Evolutionary conservation across 2,329 filamentous ascomycete species (phyloP), one percentile per base, ranked within the genome.

Genomic region (Aspergillus jensenii): DNA sequence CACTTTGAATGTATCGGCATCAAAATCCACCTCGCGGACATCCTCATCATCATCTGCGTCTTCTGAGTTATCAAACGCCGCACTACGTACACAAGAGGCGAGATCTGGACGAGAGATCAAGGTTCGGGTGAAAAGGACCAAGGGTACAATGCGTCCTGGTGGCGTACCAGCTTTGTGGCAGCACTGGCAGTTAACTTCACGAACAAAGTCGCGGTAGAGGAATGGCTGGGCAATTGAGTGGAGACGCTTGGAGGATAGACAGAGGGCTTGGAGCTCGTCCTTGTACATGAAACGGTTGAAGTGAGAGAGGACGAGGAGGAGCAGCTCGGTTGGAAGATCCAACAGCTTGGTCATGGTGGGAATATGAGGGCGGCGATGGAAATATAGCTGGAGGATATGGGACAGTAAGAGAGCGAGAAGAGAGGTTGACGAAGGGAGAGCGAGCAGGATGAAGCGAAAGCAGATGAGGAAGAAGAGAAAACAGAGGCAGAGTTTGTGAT

Each of bases 101-200:
- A 61, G 41, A 7, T 61, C 53, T 37, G 56, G 56, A 9, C 56
- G 53, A 43, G 40, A n/a, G 21, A 51, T 37, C 4, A 59, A 6
- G 5, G 56, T 52, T n/a, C 46, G 25, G 2, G 46, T 40, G n/a
- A 61, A 61, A 15, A 23, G 35, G 14, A 59, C 19, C 5, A 59
- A 39, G 12, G 54, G 15, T 3, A 49, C 21, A 7, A 61, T 33
- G 14, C 37, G 41, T 21, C 45, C 25, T 27, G 41, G 33, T 37
- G 44, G 23, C 2, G 17, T 47, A 4, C 14, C 19, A 11, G 21
- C n/a, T 7, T 27, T 9, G 19, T 21, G 14, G n/a, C 44, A 44
- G 12, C 35, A 31, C n/a, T 23, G n/a, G 39, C 25, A 55, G 15
- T 31, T 17, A 14, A 21, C 23, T n/a, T 48, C 35, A 37, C 41